Conservation (phyloP, 1,284 basidiomycete genomes). For the Fomitopsis pinicola region DNA sequence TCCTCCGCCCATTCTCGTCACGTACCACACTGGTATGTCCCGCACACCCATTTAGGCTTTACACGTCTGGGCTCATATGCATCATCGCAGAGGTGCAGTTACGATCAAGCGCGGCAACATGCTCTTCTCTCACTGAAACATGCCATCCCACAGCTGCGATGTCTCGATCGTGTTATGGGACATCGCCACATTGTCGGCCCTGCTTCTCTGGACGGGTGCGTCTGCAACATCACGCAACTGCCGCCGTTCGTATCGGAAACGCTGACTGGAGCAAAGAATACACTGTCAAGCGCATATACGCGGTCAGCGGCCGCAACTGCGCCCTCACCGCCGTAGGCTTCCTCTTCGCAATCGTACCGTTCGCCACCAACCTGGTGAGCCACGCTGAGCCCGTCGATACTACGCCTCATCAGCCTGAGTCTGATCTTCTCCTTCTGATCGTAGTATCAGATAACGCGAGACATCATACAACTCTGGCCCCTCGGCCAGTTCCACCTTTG, state of each 20-base stretch:
- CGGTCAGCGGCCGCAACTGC: background rate
- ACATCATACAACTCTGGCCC: background rate
- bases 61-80: background rate
- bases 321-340: background rate
- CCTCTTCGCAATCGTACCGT: background rate
- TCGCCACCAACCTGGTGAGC: background rate
- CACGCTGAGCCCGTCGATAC: background rate
- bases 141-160: background rate
- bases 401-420: background rate
- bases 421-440: background rate
- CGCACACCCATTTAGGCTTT: too few relatives aligned
- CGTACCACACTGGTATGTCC: background rate
- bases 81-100: background rate
- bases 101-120: background rate
- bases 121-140: background rate
- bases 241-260: background rate
- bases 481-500: background rate
- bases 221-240: too few relatives aligned
- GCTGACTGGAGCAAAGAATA: background rate
- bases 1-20: background rate
- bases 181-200: background rate
- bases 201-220: background rate
- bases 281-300: background rate
- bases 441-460: background rate
- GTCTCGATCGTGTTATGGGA: background rate